These are phyloP conservation scores for Ophiocordyceps camponoti-floridani DNA, from an alignment of 2,329 filamentous ascomycete genomes.

Conservation along the genomic window DNA sequence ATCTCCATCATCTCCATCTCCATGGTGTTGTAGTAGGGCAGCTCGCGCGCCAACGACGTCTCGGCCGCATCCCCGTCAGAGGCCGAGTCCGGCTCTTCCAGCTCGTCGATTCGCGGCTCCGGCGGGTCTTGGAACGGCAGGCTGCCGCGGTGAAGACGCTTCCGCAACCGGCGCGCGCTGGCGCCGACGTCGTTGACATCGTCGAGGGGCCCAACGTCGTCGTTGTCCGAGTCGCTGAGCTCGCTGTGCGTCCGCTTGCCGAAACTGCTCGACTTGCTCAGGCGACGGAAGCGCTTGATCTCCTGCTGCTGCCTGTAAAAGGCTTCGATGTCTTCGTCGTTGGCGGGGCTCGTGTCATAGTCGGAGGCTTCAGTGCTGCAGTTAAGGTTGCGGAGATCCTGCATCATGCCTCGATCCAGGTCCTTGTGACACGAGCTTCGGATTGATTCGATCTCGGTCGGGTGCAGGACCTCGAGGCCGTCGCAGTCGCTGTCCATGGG, in stretches of 20 bases:
- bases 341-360: slow-evolving; percentile 12
- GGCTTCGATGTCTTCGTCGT: slow-evolving; percentile 19
- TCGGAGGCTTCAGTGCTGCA: slow-evolving; percentile 21
- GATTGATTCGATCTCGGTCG: slow-evolving; percentile 27
- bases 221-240: slow-evolving; percentile 30
- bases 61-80: slow-evolving; percentile 22
- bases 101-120: slow-evolving; percentile 31
- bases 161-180: slow-evolving; percentile 27
- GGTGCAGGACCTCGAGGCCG: slow-evolving; percentile 21
- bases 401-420: slow-evolving; percentile 24
- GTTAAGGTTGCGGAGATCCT: slow-evolving; percentile 25
- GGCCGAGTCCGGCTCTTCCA: slow-evolving; percentile 32
- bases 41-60: slow-evolving; percentile 25
- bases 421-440: slow-evolving; percentile 21
- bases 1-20: slow-evolving; percentile 37
- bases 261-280: slow-evolving; percentile 34
- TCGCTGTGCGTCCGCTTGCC: slow-evolving; percentile 36
- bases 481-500: slow-evolving; percentile 26
- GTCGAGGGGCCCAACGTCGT: slow-evolving; percentile 19
- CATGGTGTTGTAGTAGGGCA: slow-evolving; percentile 27
- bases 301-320: slow-evolving; percentile 23
- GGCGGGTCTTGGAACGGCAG: slow-evolving; percentile 31
- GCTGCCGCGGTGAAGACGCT: slow-evolving; percentile 26
- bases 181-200: slow-evolving; percentile 22
- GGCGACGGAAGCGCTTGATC: slow-evolving; percentile 23